Evolutionary conservation across 345 rosid genomes (phyloP).

Genomic region (Citrus maxima): DNA sequence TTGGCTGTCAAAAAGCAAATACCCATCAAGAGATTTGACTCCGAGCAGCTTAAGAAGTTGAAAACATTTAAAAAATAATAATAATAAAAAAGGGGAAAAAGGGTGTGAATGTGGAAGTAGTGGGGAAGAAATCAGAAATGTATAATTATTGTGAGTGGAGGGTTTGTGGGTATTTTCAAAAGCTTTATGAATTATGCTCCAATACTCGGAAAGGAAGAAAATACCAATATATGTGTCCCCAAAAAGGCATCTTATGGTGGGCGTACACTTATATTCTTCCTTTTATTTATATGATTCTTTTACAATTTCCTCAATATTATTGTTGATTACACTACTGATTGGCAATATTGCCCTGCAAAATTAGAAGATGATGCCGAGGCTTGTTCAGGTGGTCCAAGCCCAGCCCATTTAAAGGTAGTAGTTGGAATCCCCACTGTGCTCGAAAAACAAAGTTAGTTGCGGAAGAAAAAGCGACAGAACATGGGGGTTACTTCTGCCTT

Average conservation of each 20-base stretch:
- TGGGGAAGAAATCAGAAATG: conserved; percentile 20
- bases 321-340: no score
- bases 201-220: not conserved
- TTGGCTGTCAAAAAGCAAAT: conserved; percentile 26
- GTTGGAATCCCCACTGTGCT: conserved; percentile 16
- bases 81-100: not conserved
- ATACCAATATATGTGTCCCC: not conserved
- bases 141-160: conserved; percentile 25
- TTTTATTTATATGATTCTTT: conserved; percentile 7
- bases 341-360: no score
- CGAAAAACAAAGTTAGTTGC: not conserved
- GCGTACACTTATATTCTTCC: conserved; percentile 16
- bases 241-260: conserved; percentile 13
- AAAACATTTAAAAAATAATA: not conserved
- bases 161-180: conserved; percentile 11
- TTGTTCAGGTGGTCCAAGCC: conserved; percentile 26
- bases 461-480: not conserved
- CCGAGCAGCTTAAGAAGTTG: not conserved
- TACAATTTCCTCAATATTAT: not conserved
- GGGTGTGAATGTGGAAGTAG: not conserved
- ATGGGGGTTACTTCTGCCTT: no score
- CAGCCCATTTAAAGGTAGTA: conserved; percentile 22
- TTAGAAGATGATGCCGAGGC: not conserved
- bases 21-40: conserved; percentile 26
- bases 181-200: conserved; percentile 17